Conservation (phyloP, 2,329 filamentous ascomycete species). For the Calonectria montana region DNA sequence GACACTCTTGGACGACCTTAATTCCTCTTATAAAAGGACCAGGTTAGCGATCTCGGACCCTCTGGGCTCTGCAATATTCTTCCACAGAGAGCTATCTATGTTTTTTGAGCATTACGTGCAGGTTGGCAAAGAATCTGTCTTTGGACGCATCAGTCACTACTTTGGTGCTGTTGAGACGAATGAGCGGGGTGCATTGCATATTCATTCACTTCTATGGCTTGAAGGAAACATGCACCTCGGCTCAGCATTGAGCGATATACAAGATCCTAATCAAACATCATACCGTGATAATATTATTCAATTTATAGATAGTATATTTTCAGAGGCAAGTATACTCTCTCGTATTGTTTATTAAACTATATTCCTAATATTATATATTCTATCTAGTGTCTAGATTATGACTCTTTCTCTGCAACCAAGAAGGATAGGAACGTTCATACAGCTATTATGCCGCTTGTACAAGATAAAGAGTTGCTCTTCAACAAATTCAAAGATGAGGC, state of each 20-base stretch:
- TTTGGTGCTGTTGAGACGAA: no score
- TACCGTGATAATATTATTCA: no score
- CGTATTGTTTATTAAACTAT: no score
- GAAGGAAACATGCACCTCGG: not conserved
- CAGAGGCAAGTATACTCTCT: no score
- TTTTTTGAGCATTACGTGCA: conserved; percentile 20
- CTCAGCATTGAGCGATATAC: no score
- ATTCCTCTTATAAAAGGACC: not conserved
- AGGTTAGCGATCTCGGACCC: conserved; percentile 5
- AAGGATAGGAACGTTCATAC: not conserved
- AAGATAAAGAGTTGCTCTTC: not conserved
- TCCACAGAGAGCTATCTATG: conserved; percentile 8
- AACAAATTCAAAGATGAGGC: not conserved
- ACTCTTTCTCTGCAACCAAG: not conserved
- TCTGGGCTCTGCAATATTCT: conserved; percentile 22
- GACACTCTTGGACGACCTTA: not conserved
- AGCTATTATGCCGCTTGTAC: not conserved
- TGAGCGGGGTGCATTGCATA: not conserved
- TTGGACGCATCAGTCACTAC: conserved; percentile 5
- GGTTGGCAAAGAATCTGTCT: not conserved
- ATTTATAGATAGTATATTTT: no score
- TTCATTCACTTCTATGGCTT: not conserved
- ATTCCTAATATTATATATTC: no score
- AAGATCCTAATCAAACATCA: no score
- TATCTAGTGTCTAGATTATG: no score